Evolutionary conservation across 1,284 basidiomycete genomes (phyloP), one percentile per base, ranked within the genome.

Genomic region (Rhodotorula sp.): DNA sequence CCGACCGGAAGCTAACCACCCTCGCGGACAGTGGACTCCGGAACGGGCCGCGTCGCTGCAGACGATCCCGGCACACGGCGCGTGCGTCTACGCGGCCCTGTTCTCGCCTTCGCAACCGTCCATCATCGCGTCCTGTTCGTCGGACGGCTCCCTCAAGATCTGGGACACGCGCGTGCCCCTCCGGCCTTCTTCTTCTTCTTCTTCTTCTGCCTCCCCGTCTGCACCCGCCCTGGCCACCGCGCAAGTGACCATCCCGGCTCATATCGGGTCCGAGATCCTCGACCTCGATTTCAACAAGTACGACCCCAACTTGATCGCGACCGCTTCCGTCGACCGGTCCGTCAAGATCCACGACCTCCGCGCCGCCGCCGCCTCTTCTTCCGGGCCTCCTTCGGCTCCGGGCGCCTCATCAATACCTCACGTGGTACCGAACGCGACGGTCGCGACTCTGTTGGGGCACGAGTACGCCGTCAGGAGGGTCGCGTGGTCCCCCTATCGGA

Each of bases 221-320:
- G 52, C 66, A 56, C 58, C 60, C 45, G 57, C 52, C n/a, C 71
- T 75, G 34, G 74, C 72, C 52, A 75, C 62, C 28, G 67, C 73
- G 12, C 68, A 71, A 43, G 28, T 69, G 15, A 50, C 69, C 15
- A 71, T 79, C 28, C 66, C 62, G 10, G 79, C 78, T 2, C 79
- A 80, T 58, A 70, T 75, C 21, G 74, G 70, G 58, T 60, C 71
- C 50, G 79, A 80, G 57, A 81, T 83, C 16, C 86, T 95, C 26
- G 86, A 88, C 12, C 80, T 95, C 48, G 93, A 95, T 77, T 95
- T 93, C 92, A 95, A 95, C 82, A 95, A 95, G 80, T 95, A 95
- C 78, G 85, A 87, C 4, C 90, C 90, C 2, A 88, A 89, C 79
- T 82, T 88, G 15, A 82, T 95, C 61, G 93, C 91, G 0, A 91